Evolutionary conservation across 495 filamentous ascomycete species (phyloP), one percentile per base, ranked within the genome.

Genomic region (Glutinoglossum americanum): DNA sequence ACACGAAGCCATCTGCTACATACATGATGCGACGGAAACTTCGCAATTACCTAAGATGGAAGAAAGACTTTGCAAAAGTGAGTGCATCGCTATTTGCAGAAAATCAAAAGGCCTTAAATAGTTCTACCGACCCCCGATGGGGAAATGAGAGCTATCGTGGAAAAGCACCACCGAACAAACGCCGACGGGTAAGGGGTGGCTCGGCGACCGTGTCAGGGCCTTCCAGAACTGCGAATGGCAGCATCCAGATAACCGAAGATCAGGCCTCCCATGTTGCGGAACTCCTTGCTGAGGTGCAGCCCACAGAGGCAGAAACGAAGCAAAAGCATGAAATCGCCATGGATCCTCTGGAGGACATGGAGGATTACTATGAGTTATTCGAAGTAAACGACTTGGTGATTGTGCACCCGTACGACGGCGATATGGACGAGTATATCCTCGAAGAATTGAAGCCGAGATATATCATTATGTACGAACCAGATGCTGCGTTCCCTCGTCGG

Each of bases 391-490:
- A 94, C 62, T 72, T 97, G 26, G 76, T 95, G 23, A 79, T 95
- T 51, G 74, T 96, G 45, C 92, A 97, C 68, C 85, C 92, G 1
- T 98, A 94, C 67, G 84, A 86, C 64, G 92, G 89, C 10, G 92
- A 98, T 65, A 85, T 89, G 75, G 93, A 97, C 70, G 93, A 97
- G 63, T 86, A 94, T 67, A 74, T 97, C 23, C 76, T 98, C 1
- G 93, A 97, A 66, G 92, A 98, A 70, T 73, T 89, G 58, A 87
- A 84, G 57, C 92, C 92, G 0, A 81, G 85, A 41, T 97, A 94
- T 68, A 87, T 98, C 49, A 85, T 98, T 65, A 97, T 98, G 92
- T 98, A 96, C 68, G 90, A 96, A 65, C 89, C 93, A 19, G 89
- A 96, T 63, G 78, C 89, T n/a, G 80, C 89, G 4, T 98, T 98